Evolutionary conservation across 257 asterid genomes (phyloP).

Genomic region (Nicotiana tomentosiformis): DNA sequence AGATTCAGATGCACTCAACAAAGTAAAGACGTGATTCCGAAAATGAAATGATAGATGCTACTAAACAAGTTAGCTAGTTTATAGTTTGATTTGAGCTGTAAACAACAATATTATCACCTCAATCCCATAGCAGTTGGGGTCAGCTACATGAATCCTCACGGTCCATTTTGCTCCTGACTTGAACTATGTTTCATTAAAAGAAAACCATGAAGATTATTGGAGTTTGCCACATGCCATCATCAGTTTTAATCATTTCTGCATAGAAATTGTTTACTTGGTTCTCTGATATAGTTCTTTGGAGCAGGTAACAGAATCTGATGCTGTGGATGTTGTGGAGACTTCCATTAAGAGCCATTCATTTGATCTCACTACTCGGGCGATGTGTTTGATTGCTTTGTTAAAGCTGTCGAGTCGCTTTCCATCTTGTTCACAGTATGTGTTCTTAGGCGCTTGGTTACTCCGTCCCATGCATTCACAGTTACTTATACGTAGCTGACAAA

Average conservation of each 20-base stretch:
- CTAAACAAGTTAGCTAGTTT: background rate
- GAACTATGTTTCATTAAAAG: background rate
- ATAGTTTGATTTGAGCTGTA: background rate
- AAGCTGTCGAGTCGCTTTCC: slow-evolving; percentile 93
- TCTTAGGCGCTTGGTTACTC: background rate
- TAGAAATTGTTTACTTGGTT: slow-evolving; percentile 9
- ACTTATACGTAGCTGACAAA: background rate
- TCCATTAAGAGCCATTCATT: slow-evolving; percentile 56
- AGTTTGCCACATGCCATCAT: background rate
- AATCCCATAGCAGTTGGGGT: background rate
- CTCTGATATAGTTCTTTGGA: slow-evolving; percentile 23
- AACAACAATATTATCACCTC: background rate
- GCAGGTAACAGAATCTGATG: slow-evolving; percentile 92
- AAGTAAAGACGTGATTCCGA: background rate
- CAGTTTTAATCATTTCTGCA: slow-evolving; percentile 7
- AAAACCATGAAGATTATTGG: background rate
- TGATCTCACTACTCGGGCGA: slow-evolving; percentile 79
- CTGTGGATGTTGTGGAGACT: slow-evolving; percentile 78
- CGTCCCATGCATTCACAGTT: background rate
- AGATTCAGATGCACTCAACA: slow-evolving; percentile 2
- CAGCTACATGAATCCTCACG: background rate
- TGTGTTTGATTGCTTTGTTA: slow-evolving; percentile 82
- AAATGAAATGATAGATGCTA: background rate
- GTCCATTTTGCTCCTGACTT: background rate
- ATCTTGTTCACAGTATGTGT: slow-evolving; percentile 83